A percentile compares a stretch with the other conserved stretches of the same genome.
phyloP scores from a whole-genome alignment of 108 stramenopile genomes.

The Hondaea fermentalgiana region DNA sequence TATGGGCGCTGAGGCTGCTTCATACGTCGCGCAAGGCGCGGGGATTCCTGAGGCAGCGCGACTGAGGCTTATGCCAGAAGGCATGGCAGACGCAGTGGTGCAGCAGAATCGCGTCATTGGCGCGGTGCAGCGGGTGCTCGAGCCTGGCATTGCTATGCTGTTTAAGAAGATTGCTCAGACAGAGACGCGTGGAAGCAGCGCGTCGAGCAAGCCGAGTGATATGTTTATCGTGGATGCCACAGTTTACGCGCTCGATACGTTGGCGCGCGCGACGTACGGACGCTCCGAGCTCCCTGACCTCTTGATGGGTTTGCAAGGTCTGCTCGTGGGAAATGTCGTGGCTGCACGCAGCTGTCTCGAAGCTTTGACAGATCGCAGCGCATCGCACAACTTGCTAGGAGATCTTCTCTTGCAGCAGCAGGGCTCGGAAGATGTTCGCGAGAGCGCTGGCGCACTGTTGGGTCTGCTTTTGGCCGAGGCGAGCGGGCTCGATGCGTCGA shows the following conservation, averaged over 20 bases:
- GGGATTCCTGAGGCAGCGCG: neutral
- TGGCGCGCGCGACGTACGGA: neutral
- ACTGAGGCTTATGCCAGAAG: neutral
- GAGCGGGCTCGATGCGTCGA: neutral
- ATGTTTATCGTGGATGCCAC: neutral
- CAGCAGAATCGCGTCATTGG: neutral
- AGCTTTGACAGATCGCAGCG: neutral
- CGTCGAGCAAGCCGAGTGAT: too few relatives aligned
- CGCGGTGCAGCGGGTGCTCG: neutral
- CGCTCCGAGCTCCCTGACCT: neutral
- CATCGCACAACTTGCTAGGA: neutral
- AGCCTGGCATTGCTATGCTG: neutral
- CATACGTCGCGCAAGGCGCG: neutral
- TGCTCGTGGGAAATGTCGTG: neutral
- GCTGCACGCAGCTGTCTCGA: neutral
- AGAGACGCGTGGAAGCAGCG: too few relatives aligned
- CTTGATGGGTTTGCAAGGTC: neutral
- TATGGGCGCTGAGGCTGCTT: neutral
- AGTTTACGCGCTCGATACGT: neutral
- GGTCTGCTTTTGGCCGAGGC: neutral
- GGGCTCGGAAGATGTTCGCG: neutral
- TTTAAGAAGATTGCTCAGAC: neutral
- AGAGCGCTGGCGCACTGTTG: neutral
- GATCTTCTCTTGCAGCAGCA: neutral
- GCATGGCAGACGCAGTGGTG: neutral